A percentile compares a stretch with the other conserved stretches of the same genome.
Evolutionary conservation across 2,329 filamentous ascomycete genomes (phyloP).

Genomic region (Acrocalymma vagum): DNA sequence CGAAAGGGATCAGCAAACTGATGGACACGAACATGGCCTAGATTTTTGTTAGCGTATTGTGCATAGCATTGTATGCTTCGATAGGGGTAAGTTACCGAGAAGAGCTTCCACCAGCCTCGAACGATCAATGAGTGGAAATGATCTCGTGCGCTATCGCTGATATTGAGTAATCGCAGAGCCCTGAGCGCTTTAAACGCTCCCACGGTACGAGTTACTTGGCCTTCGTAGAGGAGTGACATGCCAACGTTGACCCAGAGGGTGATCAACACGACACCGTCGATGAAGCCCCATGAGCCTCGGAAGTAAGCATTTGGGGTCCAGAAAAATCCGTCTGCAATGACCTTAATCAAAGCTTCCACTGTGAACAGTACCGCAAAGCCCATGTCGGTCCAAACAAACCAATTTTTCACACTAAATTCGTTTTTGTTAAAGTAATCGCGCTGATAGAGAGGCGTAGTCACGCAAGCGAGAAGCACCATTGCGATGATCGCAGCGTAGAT

Average conservation of each 20-base stretch:
- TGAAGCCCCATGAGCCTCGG: slow-evolving; percentile 94
- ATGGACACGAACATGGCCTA: slow-evolving; percentile 89
- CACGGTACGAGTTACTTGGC: slow-evolving; percentile 85
- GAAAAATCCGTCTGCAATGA: slow-evolving; percentile 93
- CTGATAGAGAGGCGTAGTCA: slow-evolving; percentile 94
- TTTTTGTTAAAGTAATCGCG: slow-evolving; percentile 78
- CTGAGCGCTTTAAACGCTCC: slow-evolving; percentile 97
- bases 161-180: slow-evolving; percentile 88
- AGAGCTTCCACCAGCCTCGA: slow-evolving; percentile 90
- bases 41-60: too few relatives aligned
- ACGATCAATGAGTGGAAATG: slow-evolving; percentile 98
- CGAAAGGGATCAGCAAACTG: slow-evolving; percentile 93
- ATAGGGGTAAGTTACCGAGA: slow-evolving; percentile 68
- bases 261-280: slow-evolving; percentile 88
- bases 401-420: slow-evolving; percentile 72
- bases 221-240: slow-evolving; percentile 82
- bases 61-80: not conserved
- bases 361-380: slow-evolving; percentile 89
- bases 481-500: slow-evolving; percentile 94
- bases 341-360: slow-evolving; percentile 86
- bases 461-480: slow-evolving; percentile 96
- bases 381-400: slow-evolving; percentile 95
- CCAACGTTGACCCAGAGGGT: slow-evolving; percentile 96
- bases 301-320: slow-evolving; percentile 98
- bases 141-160: slow-evolving; percentile 93